phyloP scores from a whole-genome alignment of 495 filamentous ascomycete species.

The Stereocaulon alpinum region DNA sequence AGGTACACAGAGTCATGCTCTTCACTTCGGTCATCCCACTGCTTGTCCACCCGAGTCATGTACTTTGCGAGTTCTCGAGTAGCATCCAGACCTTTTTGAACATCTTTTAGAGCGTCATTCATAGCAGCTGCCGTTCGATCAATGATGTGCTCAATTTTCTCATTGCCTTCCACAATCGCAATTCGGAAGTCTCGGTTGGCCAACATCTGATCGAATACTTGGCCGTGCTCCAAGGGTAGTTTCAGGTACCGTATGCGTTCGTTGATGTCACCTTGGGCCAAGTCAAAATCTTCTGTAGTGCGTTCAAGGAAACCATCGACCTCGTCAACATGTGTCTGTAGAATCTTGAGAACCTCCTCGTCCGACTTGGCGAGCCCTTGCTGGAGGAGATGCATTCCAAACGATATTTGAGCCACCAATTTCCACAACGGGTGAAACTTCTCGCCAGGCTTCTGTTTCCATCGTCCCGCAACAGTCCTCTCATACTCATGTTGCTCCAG shows the following conservation, averaged over 20 bases:
- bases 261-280: constrained; percentile 65
- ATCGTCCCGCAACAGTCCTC: constrained; percentile 56
- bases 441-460: constrained; percentile 58
- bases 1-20: constrained; percentile 55
- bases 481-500: constrained; percentile 56
- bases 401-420: constrained; percentile 82
- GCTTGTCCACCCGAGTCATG: constrained; percentile 49
- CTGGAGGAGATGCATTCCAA: constrained; percentile 82
- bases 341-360: constrained; percentile 72
- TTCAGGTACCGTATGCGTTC: constrained; percentile 67
- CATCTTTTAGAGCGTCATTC: constrained; percentile 65
- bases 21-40: constrained; percentile 37
- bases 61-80: constrained; percentile 70
- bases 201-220: constrained; percentile 84
- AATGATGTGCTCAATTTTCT: constrained; percentile 83
- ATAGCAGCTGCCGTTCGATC: constrained; percentile 63
- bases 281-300: constrained; percentile 72
- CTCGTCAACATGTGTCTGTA: constrained; percentile 88
- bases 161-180: constrained; percentile 76
- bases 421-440: constrained; percentile 81
- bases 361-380: constrained; percentile 82
- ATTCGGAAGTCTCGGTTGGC: constrained; percentile 70
- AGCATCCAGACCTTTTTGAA: constrained; percentile 64
- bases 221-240: constrained; percentile 70
- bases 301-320: constrained; percentile 81